A percentile compares a stretch with the other conserved stretches of the same genome.
Evolutionary conservation across 2,329 filamentous ascomycete genomes (phyloP).

Genomic region (Clonostachys sp.): DNA sequence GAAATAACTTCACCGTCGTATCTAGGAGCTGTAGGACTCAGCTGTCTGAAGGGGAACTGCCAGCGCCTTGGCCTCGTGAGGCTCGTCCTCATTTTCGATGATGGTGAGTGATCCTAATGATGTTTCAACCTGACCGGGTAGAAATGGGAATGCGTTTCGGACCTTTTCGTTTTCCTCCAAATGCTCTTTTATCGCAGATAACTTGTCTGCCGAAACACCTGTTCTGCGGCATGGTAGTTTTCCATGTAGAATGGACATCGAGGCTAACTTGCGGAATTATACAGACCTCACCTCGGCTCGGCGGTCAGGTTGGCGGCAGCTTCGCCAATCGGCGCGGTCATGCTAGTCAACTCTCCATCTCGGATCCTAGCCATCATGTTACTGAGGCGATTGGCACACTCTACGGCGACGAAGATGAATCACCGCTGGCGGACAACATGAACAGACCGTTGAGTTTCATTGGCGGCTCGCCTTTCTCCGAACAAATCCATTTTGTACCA

Average conservation of each 20-base stretch:
- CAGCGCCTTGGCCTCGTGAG: constrained; percentile 26
- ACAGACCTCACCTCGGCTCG: constrained; percentile 55
- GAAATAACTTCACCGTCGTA: constrained; percentile 11
- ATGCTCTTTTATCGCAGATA: not conserved
- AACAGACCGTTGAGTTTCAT: constrained; percentile 74
- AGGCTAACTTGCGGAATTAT: constrained; percentile 8
- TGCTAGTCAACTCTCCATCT: constrained; percentile 60
- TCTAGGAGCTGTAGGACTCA: not conserved
- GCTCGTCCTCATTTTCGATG: constrained; percentile 35
- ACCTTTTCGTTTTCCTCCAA: not conserved
- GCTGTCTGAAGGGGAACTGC: constrained; percentile 13
- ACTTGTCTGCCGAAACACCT: not conserved
- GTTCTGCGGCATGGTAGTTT: not conserved
- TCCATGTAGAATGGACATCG: too few relatives aligned
- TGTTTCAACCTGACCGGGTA: constrained; percentile 2
- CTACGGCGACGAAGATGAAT: constrained; percentile 67
- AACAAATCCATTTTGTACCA: constrained; percentile 36
- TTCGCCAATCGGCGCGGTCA: constrained; percentile 56
- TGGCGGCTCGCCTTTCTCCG: constrained; percentile 45
- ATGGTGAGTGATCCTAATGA: constrained; percentile 33
- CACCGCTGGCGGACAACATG: constrained; percentile 39
- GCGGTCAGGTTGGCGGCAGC: constrained; percentile 48
- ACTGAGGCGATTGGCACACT: constrained; percentile 90
- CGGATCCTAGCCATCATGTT: constrained; percentile 88
- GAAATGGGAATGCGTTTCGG: not conserved